Percentiles rank a stretch among this genome's conserved stretches.
phyloP scores from a whole-genome alignment of 2,329 filamentous ascomycete genomes.

The Microcyclospora tardicrescens region DNA sequence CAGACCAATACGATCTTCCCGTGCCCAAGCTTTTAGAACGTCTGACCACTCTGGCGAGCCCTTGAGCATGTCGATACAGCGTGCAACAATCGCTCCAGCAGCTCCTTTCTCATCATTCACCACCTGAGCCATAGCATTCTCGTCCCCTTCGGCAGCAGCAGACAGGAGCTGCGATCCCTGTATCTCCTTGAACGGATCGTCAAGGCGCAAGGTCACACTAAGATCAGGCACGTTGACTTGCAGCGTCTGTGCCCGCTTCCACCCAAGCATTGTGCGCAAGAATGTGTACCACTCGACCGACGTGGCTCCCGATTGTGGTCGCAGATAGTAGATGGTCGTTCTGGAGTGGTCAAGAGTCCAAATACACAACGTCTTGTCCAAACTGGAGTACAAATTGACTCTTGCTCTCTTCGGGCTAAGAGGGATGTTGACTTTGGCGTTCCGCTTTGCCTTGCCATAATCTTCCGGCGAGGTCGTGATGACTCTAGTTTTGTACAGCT shows the following conservation, averaged over 20 bases:
- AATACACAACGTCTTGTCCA: conserved; percentile 55
- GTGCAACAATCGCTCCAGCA: conserved; percentile 42
- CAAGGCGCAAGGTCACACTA: conserved; percentile 43
- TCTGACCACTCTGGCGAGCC: conserved; percentile 46
- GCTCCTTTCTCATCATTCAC: conserved; percentile 42
- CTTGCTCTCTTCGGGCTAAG: conserved; percentile 40
- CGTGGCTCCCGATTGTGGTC: conserved; percentile 46
- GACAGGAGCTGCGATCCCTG: conserved; percentile 31
- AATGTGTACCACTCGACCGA: conserved; percentile 59
- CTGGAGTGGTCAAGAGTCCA: conserved; percentile 43
- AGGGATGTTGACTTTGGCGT: conserved; percentile 44
- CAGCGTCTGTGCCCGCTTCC: conserved; percentile 42
- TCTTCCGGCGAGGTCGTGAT: conserved; percentile 45
- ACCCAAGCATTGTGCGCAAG: conserved; percentile 46
- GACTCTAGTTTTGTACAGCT: conserved; percentile 29
- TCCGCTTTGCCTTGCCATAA: conserved; percentile 38
- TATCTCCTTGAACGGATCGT: conserved; percentile 45
- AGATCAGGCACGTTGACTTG: conserved; percentile 52
- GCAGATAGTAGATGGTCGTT: conserved; percentile 49
- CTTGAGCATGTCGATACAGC: conserved; percentile 46
- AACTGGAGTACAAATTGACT: conserved; percentile 51
- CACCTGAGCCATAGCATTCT: conserved; percentile 32
- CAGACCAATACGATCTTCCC: conserved; percentile 47
- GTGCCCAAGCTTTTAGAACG: conserved; percentile 46
- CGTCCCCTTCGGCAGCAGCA: conserved; percentile 31